Conservation (phyloP, 257 asterid genomes). For the Cinchona pubescens region DNA sequence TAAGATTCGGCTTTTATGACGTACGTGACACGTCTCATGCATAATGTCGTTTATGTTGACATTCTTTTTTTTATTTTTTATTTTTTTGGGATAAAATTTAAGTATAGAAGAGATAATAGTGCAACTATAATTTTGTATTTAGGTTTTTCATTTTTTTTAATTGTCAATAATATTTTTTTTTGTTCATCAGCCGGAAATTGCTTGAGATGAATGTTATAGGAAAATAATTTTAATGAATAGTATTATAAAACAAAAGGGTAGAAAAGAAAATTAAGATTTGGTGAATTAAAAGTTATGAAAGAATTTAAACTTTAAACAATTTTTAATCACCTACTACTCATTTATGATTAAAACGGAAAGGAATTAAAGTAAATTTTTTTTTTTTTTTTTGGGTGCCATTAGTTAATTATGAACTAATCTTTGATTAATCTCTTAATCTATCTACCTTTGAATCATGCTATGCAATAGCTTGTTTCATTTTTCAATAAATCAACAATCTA, state of each 20-base stretch:
- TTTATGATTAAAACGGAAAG: no score
- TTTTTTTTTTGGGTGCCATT: no score
- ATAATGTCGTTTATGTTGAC: slow-evolving; percentile 9
- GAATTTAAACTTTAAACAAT: no score
- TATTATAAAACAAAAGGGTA: background rate
- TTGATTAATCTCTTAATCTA: background rate
- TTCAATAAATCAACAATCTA: background rate
- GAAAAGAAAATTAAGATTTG: background rate
- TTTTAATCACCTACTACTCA: background rate
- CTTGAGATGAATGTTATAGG: no score
- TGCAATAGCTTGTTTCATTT: background rate
- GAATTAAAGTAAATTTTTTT: no score
- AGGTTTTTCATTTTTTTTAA: background rate
- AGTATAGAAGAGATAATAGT: background rate
- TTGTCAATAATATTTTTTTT: background rate
- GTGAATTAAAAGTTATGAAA: no score
- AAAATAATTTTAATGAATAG: no score
- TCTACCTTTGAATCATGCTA: background rate
- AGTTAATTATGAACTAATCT: background rate
- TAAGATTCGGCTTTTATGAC: slow-evolving; percentile 21
- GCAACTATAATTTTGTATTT: background rate
- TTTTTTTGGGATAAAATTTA: no score
- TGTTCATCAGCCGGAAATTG: no score
- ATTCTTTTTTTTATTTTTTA: background rate
- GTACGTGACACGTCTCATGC: background rate